Conservation (phyloP, 495 filamentous ascomycete species). For the Xylona heveae region DNA sequence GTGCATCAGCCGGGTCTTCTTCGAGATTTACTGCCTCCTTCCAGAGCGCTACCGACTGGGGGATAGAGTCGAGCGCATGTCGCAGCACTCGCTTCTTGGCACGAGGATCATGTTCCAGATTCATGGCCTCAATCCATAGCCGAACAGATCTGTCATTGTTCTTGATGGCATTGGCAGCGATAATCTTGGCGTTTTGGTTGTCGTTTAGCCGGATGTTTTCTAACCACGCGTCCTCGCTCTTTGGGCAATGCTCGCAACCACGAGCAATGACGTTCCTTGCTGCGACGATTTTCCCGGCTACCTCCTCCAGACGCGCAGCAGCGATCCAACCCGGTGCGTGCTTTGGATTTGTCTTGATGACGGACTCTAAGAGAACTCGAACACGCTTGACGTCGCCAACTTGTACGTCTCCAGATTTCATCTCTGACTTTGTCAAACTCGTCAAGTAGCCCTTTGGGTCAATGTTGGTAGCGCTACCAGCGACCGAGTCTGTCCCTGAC, state of each 20-base stretch:
- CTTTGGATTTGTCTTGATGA: constrained; percentile 86
- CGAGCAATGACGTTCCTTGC: constrained; percentile 67
- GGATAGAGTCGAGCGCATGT: constrained; percentile 73
- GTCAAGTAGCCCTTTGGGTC: constrained; percentile 94
- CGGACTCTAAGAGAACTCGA: constrained; percentile 79
- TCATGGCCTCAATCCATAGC: constrained; percentile 90
- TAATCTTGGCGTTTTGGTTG: constrained; percentile 79
- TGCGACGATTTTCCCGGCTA: constrained; percentile 73
- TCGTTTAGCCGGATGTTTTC: constrained; percentile 88
- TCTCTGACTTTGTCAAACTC: constrained; percentile 56
- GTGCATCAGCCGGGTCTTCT: constrained; percentile 68
- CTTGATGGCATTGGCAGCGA: constrained; percentile 85
- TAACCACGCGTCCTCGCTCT: constrained; percentile 87
- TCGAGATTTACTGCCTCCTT: constrained; percentile 95
- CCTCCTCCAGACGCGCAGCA: constrained; percentile 74
- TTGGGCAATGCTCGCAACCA: constrained; percentile 77
- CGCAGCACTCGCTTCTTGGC: constrained; percentile 80
- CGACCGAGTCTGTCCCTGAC: constrained; percentile 42
- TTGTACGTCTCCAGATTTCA: constrained; percentile 56
- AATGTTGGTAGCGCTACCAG: constrained; percentile 74
- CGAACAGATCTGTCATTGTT: constrained; percentile 72
- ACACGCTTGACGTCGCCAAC: constrained; percentile 92
- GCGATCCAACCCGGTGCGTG: constrained; percentile 97
- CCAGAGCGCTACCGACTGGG: constrained; percentile 84
- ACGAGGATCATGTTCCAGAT: constrained; percentile 55